These are phyloP conservation scores for Arabidopsis arenosa DNA, from an alignment of 345 rosid species.

Conservation along the genomic window DNA sequence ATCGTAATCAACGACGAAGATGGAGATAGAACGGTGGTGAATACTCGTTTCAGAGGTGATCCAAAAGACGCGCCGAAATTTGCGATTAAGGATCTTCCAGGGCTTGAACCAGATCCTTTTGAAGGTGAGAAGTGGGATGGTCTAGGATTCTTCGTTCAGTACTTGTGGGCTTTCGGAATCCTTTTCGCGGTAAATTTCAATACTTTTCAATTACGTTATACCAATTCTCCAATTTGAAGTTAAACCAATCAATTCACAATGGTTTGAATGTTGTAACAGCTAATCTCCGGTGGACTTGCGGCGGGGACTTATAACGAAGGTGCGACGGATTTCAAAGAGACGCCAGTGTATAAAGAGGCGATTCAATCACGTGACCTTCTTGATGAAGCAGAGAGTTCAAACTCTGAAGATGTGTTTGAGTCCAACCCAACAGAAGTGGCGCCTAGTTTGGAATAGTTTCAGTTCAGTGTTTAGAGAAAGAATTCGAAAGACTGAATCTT, in stretches of 20 bases:
- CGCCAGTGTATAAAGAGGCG: slow-evolving; percentile 84
- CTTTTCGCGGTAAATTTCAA: slow-evolving; percentile 65
- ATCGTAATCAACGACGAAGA: slow-evolving; percentile 44
- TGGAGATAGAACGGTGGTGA: slow-evolving; percentile 37
- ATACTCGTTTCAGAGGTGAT: slow-evolving; percentile 44
- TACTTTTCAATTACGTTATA: background rate
- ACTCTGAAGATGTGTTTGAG: slow-evolving; percentile 84
- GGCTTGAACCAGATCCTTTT: slow-evolving; percentile 68
- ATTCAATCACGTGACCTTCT: slow-evolving; percentile 70
- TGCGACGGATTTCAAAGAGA: slow-evolving; percentile 88
- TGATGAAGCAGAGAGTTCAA: slow-evolving; percentile 75
- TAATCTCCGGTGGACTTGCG: slow-evolving; percentile 84
- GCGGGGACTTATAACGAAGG: slow-evolving; percentile 87
- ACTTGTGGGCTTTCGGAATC: slow-evolving; percentile 89
- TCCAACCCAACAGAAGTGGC: slow-evolving; percentile 99
- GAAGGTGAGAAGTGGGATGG: slow-evolving; percentile 89
- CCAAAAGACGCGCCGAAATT: slow-evolving; percentile 40
- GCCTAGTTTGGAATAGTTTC: slow-evolving; percentile 78
- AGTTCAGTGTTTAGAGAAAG: slow-evolving; percentile 26
- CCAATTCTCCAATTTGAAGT: background rate
- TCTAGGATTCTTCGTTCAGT: slow-evolving; percentile 82
- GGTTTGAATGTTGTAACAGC: slow-evolving; percentile 48
- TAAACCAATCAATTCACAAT: background rate
- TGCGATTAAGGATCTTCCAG: slow-evolving; percentile 64
- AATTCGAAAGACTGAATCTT: slow-evolving; percentile 9